phyloP scores from a whole-genome alignment of 306 rosid genomes.

The Abrus pulchellus region DNA sequence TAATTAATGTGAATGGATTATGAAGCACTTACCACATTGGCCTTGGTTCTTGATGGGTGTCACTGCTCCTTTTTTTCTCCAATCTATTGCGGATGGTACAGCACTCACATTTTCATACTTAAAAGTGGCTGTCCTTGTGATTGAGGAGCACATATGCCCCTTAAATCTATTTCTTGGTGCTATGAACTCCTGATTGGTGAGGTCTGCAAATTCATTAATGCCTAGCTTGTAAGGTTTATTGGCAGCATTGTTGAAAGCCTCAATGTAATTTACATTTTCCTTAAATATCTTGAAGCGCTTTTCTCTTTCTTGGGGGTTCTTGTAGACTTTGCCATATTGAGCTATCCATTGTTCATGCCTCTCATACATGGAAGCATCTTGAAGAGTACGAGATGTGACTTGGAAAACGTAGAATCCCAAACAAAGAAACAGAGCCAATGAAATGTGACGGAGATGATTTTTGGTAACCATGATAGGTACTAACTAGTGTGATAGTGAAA shows the following conservation, averaged over 20 bases:
- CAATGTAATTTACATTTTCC: slow-evolving; percentile 50
- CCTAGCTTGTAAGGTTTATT: slow-evolving; percentile 52
- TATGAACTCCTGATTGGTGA: slow-evolving; percentile 59
- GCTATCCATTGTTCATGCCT: slow-evolving; percentile 56
- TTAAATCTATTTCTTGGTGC: slow-evolving; percentile 58
- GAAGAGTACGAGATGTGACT: slow-evolving; percentile 55
- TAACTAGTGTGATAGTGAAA: background rate
- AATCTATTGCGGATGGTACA: slow-evolving; percentile 47
- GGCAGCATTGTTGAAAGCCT: slow-evolving; percentile 44
- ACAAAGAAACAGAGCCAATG: slow-evolving; percentile 46
- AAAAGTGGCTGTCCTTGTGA: slow-evolving; percentile 40
- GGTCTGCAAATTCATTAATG: slow-evolving; percentile 55
- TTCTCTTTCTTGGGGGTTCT: slow-evolving; percentile 34
- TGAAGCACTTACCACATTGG: background rate
- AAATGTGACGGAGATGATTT: slow-evolving; percentile 12
- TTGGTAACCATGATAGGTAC: slow-evolving; percentile 46
- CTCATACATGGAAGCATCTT: slow-evolving; percentile 48
- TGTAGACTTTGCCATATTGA: slow-evolving; percentile 41
- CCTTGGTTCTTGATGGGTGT: slow-evolving; percentile 55
- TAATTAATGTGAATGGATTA: background rate
- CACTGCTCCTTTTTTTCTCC: slow-evolving; percentile 58
- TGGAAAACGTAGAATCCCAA: slow-evolving; percentile 41
- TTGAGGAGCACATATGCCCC: slow-evolving; percentile 49
- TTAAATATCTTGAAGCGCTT: slow-evolving; percentile 44
- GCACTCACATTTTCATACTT: slow-evolving; percentile 47